Evolutionary conservation across 345 rosid genomes (phyloP).

Genomic region (Dimocarpus longan): DNA sequence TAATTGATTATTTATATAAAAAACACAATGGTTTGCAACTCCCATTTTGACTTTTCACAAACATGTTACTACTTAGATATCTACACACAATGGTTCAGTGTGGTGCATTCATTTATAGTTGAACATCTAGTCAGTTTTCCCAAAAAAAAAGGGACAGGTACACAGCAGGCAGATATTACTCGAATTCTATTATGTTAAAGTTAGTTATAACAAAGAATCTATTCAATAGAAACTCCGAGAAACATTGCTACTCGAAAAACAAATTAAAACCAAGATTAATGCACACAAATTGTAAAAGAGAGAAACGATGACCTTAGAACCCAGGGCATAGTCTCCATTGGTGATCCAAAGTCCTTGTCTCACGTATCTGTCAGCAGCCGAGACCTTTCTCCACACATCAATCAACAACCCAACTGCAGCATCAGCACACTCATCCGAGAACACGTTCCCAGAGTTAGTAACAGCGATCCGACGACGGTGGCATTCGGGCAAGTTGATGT

Average conservation of each 20-base stretch:
- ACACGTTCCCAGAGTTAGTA: conserved; percentile 45
- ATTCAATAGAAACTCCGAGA: not conserved
- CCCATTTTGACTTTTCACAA: too few species aligned
- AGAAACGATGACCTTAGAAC: conserved; percentile 40
- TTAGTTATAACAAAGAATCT: not conserved
- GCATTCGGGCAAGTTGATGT: conserved; percentile 56
- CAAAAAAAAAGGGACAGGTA: not conserved
- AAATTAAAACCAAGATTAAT: not conserved
- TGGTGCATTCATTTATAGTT: not conserved
- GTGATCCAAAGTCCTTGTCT: conserved; percentile 48
- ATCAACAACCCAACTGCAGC: conserved; percentile 56
- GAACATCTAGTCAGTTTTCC: too few species aligned
- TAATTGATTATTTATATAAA: too few species aligned
- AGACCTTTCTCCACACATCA: conserved; percentile 51
- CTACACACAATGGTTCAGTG: not conserved
- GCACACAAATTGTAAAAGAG: not conserved
- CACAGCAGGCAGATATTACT: too few species aligned
- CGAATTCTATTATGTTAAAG: not conserved
- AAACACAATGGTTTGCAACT: too few species aligned
- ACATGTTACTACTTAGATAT: not conserved
- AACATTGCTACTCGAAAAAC: not conserved
- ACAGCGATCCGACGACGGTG: conserved; percentile 53
- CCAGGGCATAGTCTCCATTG: conserved; percentile 43
- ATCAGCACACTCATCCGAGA: conserved; percentile 58
- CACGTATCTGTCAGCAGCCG: conserved; percentile 47